phyloP scores from a whole-genome alignment of 2,329 filamentous ascomycete species.

The Cephalotrichum gorgonifer region DNA sequence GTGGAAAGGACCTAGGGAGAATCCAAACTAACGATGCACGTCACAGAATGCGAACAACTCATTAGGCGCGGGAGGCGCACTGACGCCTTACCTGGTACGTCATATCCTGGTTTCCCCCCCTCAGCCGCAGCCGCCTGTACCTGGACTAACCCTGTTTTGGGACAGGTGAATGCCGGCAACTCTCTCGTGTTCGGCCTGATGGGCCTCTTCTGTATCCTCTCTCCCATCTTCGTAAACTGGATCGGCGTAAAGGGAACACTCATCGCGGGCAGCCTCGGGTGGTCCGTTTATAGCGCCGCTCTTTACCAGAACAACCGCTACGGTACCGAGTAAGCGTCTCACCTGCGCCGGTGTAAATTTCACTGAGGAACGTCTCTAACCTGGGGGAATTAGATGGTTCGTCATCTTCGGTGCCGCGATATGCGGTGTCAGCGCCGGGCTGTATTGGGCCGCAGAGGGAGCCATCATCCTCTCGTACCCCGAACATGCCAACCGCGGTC shows the following conservation, averaged over 20 bases:
- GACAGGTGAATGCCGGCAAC: conserved; percentile 25
- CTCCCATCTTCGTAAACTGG: conserved; percentile 29
- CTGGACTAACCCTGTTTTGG: conserved; percentile 4
- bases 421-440: conserved; percentile 32
- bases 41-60: conserved; percentile 47
- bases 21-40: conserved; percentile 8
- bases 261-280: conserved; percentile 29
- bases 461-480: conserved; percentile 38
- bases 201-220: conserved; percentile 26
- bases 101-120: not conserved
- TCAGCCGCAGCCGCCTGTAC: not conserved
- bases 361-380: not conserved
- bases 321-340: no score
- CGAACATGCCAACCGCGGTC: conserved; percentile 32
- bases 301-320: no score
- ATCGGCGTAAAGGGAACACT: conserved; percentile 36
- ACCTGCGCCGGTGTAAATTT: not conserved
- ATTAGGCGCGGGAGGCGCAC: conserved; percentile 39
- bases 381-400: no score
- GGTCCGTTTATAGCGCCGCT: no score
- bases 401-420: no score
- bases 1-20: not conserved
- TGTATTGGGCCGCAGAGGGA: conserved; percentile 41
- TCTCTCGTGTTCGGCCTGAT: conserved; percentile 36
- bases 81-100: conserved; percentile 31